These are phyloP conservation scores for Euphorbia tirucalli DNA, from an alignment of 345 rosid genomes.

Conservation along the genomic window DNA sequence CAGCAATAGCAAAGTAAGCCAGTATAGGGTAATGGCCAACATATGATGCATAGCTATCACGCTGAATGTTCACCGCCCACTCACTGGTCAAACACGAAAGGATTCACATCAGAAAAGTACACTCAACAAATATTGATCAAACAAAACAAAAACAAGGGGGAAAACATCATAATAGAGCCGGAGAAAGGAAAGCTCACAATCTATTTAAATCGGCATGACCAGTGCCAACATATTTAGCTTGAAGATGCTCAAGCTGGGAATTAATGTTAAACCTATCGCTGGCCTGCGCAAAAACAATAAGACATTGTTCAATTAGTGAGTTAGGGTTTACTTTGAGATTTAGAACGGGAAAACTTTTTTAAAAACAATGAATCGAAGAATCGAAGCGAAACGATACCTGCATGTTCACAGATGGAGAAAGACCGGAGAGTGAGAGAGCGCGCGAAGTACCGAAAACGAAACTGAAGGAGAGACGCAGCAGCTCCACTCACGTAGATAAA, in stretches of 20 bases:
- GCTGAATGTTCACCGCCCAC: slow-evolving; percentile 92
- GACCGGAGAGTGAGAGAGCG: neutral
- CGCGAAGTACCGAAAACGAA: neutral
- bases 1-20: slow-evolving; percentile 85
- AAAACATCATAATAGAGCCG: too few species aligned
- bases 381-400: slow-evolving; percentile 2
- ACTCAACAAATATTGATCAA: neutral
- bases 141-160: too few species aligned
- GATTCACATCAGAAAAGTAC: neutral
- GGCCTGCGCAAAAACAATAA: slow-evolving; percentile 49
- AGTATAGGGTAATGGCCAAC: slow-evolving; percentile 79
- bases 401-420: neutral
- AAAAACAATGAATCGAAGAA: neutral
- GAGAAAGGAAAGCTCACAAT: slow-evolving; percentile 50
- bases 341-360: neutral
- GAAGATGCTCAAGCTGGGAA: slow-evolving; percentile 98
- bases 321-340: neutral
- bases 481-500: too few species aligned
- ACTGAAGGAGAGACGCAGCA: neutral
- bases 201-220: slow-evolving; percentile 92
- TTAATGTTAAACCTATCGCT: slow-evolving; percentile 98
- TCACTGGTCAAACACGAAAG: slow-evolving; percentile 43
- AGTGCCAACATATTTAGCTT: slow-evolving; percentile 95
- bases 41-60: slow-evolving; percentile 91
- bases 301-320: neutral